A percentile compares a stretch with the other conserved stretches of the same genome.
Evolutionary conservation across 352 stramenopile species (phyloP).

Genomic region (Phytophthora hybrid): DNA sequence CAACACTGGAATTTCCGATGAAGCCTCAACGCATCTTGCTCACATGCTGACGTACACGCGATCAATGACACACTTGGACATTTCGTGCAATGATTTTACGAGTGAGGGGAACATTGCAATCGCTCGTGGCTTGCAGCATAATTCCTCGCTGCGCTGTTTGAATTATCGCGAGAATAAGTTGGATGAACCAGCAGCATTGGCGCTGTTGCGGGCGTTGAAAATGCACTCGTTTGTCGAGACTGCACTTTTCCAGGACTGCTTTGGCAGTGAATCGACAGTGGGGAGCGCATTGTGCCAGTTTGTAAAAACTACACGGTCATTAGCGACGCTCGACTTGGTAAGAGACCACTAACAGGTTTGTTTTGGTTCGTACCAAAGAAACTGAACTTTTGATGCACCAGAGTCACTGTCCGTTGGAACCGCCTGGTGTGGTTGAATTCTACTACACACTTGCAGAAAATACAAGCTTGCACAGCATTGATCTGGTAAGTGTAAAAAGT

Average conservation of each 20-base stretch:
- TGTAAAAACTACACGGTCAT: conserved; percentile 33
- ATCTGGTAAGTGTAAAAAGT: conserved; percentile 53
- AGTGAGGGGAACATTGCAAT: conserved; percentile 48
- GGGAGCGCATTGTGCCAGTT: conserved; percentile 45
- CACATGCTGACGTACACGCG: conserved; percentile 57
- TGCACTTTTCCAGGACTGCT: conserved; percentile 66
- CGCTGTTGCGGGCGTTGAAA: conserved; percentile 46
- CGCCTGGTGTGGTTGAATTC: conserved; percentile 64
- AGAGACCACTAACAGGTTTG: not conserved
- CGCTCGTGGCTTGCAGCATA: conserved; percentile 55
- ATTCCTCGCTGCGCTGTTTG: conserved; percentile 54
- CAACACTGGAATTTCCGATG: conserved; percentile 69
- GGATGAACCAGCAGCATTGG: conserved; percentile 43
- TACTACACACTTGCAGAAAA: conserved; percentile 66
- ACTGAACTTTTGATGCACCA: conserved; percentile 20
- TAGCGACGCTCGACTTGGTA: conserved; percentile 70
- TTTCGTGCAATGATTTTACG: conserved; percentile 59
- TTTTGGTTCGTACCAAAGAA: not conserved
- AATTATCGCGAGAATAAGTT: conserved; percentile 74
- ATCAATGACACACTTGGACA: conserved; percentile 63
- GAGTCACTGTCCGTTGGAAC: conserved; percentile 74
- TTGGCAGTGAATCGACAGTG: conserved; percentile 41
- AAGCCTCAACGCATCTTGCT: conserved; percentile 50
- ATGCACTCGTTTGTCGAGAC: conserved; percentile 53
- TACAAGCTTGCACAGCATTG: conserved; percentile 52